Evolutionary conservation across 495 filamentous ascomycete species (phyloP), one percentile per base, ranked within the genome.

Genomic region (Echria macrotheca): DNA sequence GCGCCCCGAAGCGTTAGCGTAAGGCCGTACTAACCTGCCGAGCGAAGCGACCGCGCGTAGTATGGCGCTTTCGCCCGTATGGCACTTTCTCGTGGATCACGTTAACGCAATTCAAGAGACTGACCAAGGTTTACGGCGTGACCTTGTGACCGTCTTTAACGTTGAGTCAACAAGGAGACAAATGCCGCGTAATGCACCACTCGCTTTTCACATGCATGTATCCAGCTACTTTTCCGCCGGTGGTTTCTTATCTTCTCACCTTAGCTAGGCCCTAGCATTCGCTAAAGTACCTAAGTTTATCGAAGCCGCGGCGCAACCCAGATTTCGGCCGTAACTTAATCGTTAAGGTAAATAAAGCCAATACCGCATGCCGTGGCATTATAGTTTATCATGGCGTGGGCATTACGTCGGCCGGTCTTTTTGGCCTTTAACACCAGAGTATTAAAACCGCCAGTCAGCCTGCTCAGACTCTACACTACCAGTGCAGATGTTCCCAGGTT

Each of bases 191-290:
- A n/a, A 42, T 21, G 12, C 17, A 42, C 22, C 9, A 21, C 39
- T 42, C 38, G 38, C 38, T 24, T 42, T 42, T 42, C 39, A 23
- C 39, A 42, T 42, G 39, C 25, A 42, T 42, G 39, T 42, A 42
- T 42, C 17, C 39, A 42, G 39, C 15, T 23, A 42, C 39, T 42
- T 42, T 42, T 21, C 39, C 39, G 39, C 39, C 38, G 38, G 38
- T 41, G 23, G 38, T 19, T 42, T 23, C 39, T 42, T 42, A 42
- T 42, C 39, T 42, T 42, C 39, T 42, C 17, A 21, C 39, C 17
- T 42, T 23, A 42, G 39, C 28, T 31, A 31, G 12, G 7, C n/a
- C n/a, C n/a, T n/a, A n/a, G n/a, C n/a, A n/a, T n/a, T n/a, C n/a
- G n/a, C 36, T 4, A 39, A 39, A 39, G 12, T 15, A 37, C 7